Conservation (phyloP, 305 asterid species). For the Solanum hybrid region DNA sequence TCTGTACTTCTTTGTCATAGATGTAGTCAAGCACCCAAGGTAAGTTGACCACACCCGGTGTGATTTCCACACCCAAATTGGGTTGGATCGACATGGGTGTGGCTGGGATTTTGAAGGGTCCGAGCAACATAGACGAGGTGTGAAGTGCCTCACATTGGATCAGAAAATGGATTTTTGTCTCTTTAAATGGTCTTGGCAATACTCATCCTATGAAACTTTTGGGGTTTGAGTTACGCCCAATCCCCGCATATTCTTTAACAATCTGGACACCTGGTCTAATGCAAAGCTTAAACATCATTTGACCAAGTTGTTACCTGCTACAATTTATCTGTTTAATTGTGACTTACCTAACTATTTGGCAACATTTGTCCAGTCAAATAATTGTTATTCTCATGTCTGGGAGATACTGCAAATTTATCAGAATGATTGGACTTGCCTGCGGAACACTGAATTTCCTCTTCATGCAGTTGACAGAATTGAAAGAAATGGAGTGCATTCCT, state of each 20-base stretch:
- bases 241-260: not conserved
- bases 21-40: not conserved
- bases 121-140: not conserved
- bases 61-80: not conserved
- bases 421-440: not conserved
- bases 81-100: not conserved
- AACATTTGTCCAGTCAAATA: not conserved
- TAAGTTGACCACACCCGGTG: not conserved
- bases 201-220: not conserved
- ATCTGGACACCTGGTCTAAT: not conserved
- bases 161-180: not conserved
- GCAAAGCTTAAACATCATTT: not conserved
- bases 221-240: not conserved
- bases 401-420: not conserved
- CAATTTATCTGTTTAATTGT: not conserved
- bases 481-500: constrained; percentile 14
- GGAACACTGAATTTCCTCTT: constrained; percentile 1
- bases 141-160: not conserved
- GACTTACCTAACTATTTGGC: not conserved
- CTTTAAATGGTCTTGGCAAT: not conserved
- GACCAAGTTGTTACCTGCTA: not conserved
- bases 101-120: not conserved
- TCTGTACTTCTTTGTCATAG: not conserved
- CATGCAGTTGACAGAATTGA: constrained; percentile 24
- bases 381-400: not conserved